Evolutionary conservation across 108 stramenopile genomes (phyloP).

Genomic region (Skeletonema marinoi): DNA sequence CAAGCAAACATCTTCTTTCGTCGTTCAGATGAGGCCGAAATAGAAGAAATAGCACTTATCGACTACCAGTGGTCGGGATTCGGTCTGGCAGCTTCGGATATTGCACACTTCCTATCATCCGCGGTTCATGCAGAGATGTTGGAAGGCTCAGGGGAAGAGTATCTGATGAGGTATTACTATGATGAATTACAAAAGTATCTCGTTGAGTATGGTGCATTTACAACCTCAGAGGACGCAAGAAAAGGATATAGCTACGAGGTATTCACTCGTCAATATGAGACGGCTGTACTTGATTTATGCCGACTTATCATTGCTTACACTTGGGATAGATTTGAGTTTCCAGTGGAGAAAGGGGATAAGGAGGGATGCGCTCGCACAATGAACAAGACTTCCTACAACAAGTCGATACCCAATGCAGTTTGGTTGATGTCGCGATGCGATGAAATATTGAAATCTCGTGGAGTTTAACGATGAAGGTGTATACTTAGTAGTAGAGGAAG

Average conservation of each 20-base stretch:
- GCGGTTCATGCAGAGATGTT: conserved; percentile 47
- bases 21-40: conserved; percentile 1
- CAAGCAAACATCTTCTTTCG: conserved; percentile 70
- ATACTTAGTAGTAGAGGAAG: too few relatives aligned
- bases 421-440: conserved; percentile 59
- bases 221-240: conserved; percentile 32
- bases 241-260: conserved; percentile 38
- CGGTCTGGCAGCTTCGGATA: conserved; percentile 71
- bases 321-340: conserved; percentile 58
- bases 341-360: conserved; percentile 31
- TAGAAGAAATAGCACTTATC: conserved; percentile 58
- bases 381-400: conserved; percentile 66
- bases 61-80: conserved; percentile 76
- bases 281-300: conserved; percentile 60
- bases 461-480: not conserved
- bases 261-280: conserved; percentile 56
- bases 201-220: conserved; percentile 52
- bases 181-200: conserved; percentile 33
- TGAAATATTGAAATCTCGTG: conserved; percentile 21
- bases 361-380: conserved; percentile 33
- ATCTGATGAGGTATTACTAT: conserved; percentile 51
- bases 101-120: conserved; percentile 58
- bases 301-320: conserved; percentile 68
- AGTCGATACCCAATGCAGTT: conserved; percentile 47
- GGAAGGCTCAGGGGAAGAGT: conserved; percentile 47